Evolutionary conservation across 148 eudicot species (phyloP), one percentile per base, ranked within the genome.

Genomic region (Amaranthus hypochondriacus): DNA sequence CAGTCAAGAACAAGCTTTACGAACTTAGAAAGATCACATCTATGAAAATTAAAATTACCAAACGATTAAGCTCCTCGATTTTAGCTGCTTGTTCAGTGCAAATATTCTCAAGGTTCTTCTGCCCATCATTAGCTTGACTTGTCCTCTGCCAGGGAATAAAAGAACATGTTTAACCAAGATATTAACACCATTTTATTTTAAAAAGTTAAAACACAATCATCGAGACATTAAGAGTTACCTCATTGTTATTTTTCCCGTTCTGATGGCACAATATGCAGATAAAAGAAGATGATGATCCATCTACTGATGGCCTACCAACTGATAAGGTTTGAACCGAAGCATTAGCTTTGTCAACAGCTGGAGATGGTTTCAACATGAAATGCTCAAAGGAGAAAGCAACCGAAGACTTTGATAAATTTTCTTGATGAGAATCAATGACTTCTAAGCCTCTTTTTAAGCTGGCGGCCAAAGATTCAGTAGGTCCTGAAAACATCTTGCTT

Each of bases 331-430:
- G 90, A 78, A 79, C 85, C 77, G 98, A 85, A 66, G 89, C 89
- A 82, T 84, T 81, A 56, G 73, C 76, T 77, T 81, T 85, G 72
- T 94, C 97, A 66, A 70, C 83, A 49, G 87, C 82, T 68, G 81
- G 84, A 80, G 88, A 85, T 13, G 94, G 88, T 84, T 88, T 89
- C 73, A 93, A 69, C 73, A 88, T 91, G 76, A 92, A 76, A 76
- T 92, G 97, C 69, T 90, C 96, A 62, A 95, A 95, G 62, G 99
- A 95, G 84, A 95, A 95, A 71, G 94, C 86, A 79, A 87, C 89
- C n/a, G 89, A 81, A 46, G 93, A 81, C 68, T 63, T 77, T 72
- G 85, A 81, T 46, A 76, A 75, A 43, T 92, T 89, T 50, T 84
- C 89, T 74, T 90, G 91, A 80, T 90, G 99, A 74, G 81, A 75